Base-by-base conservation (phyloP, 2,329 filamentous ascomycete genomes). In the Ploettnerulaceae sp. region DNA sequence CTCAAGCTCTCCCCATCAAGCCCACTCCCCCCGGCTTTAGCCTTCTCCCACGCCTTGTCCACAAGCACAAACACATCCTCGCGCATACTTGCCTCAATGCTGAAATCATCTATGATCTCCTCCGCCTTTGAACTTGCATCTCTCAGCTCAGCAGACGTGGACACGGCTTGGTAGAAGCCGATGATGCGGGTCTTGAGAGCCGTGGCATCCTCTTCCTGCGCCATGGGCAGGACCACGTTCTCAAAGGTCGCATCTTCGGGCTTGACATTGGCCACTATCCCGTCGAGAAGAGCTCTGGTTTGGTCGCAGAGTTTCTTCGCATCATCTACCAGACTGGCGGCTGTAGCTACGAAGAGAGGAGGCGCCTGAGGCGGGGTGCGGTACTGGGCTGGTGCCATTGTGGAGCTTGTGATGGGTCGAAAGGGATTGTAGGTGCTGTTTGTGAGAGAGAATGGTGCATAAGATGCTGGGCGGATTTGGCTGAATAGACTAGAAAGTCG, bases 161-260 rank as follows among this genome's bases (percentile, higher is more conserved):
- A 89, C 3, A 91, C 84, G 54, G 86, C 82, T 61, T 89, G 84
- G 66, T 90, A 91, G 68, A 93, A 90, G 54, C 81, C 81, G 43
- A 90, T 69, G 54, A 89, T 89, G 49, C 81, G 74, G 37, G 73
- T 68, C 52, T 75, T 71, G 20, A 86, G 70, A 1, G 72, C 71
- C 55, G 76, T 72, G 32, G 72, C 62, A 65, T 90, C 86, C 68
- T 89, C 84, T 59, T 86, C 85, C 39, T 80, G 71, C 21, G 85
- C 80, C 62, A 93, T 81, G 14, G 89, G 89, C 22, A 79, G 66
- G 34, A 77, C 48, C 31, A 72, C 70, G 57, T 73, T 77, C 32
- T 69, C 64, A 61, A 80, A 81, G 9, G 65, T 71, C 3, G 77
- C 75, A 33, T 62, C 67, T 42, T 74, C 71, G 14, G 67, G 68